Evolutionary conservation across 495 filamentous ascomycete genomes (phyloP), one percentile per base, ranked within the genome.

Genomic region (Lepidopterella palustris): DNA sequence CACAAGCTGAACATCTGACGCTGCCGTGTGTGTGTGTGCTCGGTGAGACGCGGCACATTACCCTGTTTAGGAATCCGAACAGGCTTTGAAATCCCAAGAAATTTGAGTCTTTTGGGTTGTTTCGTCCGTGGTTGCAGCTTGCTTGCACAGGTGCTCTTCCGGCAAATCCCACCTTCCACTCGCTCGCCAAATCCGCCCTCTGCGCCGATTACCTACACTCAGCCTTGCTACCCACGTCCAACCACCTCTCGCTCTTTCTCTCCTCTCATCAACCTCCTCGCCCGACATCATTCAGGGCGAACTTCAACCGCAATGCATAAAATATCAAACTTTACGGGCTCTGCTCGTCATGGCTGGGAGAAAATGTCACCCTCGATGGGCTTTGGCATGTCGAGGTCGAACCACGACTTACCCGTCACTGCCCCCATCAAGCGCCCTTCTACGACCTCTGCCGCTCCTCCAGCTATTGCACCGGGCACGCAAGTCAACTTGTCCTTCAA

Each of bases 261-360:
- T 53, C 50, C 25, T 8, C 58, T 45, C 57, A 40, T 63, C 61
- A 51, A 50, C 28, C 62, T 59, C 47, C 57, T 58, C 63, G 51
- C 53, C 63, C 66, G 24, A 27, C 54, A 39, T 25, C 57, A 28
- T 60, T 54, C 31, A 53, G 59, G 61, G 59, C 57, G 55, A 53
- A 39, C 64, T 53, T 49, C 52, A 27, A 9, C 66, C 29, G 61
- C 35, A 64, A 95, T 96, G 91, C 92, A 95, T 80, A 95, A 92
- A 78, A 85, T 96, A 70, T 84, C 87, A 74, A 92, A 89, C 76
- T 90, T 95, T 68, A 85, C 84, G 64, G 83, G 83, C 72, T 76
- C 78, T 63, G 84, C 84, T 81, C 87, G 91, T 79, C 89, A 95
- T 84, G 92, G 90, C 81, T 88, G 87, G 80, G 89, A 95, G 78